Percentiles rank a stretch among this genome's conserved stretches.
These are phyloP conservation scores for Coemansia sp. DNA, from an alignment of 192 early-diverging fungal genomes.

Conservation along the genomic window DNA sequence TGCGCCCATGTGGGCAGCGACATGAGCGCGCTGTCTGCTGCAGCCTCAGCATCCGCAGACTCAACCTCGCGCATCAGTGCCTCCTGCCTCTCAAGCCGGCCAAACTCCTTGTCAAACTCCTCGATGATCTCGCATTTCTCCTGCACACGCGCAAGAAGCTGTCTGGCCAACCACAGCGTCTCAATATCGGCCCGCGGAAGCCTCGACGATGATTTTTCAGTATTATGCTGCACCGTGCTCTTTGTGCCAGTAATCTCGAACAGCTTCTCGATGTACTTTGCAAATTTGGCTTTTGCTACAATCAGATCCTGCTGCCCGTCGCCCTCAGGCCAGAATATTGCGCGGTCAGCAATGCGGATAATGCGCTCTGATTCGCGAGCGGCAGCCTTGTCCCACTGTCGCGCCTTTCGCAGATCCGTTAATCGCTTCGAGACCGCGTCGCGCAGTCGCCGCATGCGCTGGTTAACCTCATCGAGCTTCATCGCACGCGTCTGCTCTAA, in stretches of 20 bases:
- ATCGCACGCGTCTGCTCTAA: constrained; percentile 71
- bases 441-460: constrained; percentile 58
- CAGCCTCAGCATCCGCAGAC: constrained; percentile 18
- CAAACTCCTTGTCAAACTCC: constrained; percentile 52
- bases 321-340: constrained; percentile 46
- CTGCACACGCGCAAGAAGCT: constrained; percentile 42
- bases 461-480: constrained; percentile 61
- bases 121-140: constrained; percentile 46
- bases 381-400: constrained; percentile 36
- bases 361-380: constrained; percentile 43
- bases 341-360: constrained; percentile 44
- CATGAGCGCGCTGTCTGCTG: constrained; percentile 4
- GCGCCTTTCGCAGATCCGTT: constrained; percentile 41
- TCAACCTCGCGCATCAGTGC: constrained; percentile 45
- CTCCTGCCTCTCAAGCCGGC: constrained; percentile 46
- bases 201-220: neutral
- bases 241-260: constrained; percentile 26
- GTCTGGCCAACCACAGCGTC: constrained; percentile 54
- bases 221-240: neutral
- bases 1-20: constrained; percentile 52
- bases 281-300: constrained; percentile 45
- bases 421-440: constrained; percentile 55
- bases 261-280: constrained; percentile 53
- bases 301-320: constrained; percentile 52
- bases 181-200: constrained; percentile 52